phyloP scores from a whole-genome alignment of 2,329 filamentous ascomycete species.

The Nigrograna mackinnonii region DNA sequence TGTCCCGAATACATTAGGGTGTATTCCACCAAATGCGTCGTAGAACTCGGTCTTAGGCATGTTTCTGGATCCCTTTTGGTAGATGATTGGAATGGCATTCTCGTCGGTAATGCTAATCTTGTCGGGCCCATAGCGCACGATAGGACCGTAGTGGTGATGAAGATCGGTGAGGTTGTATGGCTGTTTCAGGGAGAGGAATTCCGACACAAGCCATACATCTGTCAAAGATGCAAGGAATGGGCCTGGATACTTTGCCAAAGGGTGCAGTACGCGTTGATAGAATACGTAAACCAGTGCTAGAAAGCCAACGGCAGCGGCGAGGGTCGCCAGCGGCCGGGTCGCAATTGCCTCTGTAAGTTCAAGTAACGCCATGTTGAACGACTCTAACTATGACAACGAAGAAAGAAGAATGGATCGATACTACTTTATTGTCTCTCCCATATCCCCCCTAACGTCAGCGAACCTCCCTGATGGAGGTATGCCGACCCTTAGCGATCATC shows the following conservation, averaged over 20 bases:
- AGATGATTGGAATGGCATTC: conserved; percentile 29
- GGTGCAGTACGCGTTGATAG: conserved; percentile 18
- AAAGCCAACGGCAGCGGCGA: neutral
- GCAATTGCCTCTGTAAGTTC: neutral
- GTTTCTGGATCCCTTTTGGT: conserved; percentile 21
- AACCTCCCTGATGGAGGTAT: too few species aligned
- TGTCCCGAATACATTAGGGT: conserved; percentile 40
- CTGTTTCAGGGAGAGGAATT: conserved; percentile 25
- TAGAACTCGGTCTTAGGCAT: conserved; percentile 43
- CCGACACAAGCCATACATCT: conserved; percentile 32
- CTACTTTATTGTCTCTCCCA: too few species aligned
- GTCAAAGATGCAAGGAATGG: conserved; percentile 36
- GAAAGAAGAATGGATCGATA: too few species aligned
- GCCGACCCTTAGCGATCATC: too few species aligned
- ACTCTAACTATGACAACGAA: too few species aligned
- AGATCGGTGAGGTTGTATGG: conserved; percentile 25
- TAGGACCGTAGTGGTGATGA: conserved; percentile 25
- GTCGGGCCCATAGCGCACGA: conserved; percentile 34
- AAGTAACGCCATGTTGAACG: neutral
- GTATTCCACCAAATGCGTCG: conserved; percentile 32
- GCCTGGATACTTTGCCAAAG: conserved; percentile 31
- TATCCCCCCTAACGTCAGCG: too few species aligned
- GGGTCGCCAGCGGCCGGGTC: neutral
- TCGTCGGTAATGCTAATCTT: conserved; percentile 33
- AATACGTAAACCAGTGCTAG: neutral